phyloP scores from a whole-genome alignment of 2,329 filamentous ascomycete genomes.

The Talaromyces sp. region DNA sequence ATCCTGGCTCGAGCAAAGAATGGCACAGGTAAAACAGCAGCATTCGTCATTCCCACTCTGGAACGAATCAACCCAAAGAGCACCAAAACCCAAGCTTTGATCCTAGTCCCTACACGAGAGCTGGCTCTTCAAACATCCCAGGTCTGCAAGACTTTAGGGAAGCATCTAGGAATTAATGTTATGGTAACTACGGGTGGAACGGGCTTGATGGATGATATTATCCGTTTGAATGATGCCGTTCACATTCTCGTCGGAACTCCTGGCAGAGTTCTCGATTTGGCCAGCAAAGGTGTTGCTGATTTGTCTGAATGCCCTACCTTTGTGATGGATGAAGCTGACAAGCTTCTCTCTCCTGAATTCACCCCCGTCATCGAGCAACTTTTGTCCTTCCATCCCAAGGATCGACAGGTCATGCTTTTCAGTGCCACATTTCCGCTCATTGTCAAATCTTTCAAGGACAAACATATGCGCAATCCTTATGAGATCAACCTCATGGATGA shows the following conservation, averaged over 20 bases:
- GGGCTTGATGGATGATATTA: slow-evolving; percentile 91
- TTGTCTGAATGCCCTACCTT: slow-evolving; percentile 96
- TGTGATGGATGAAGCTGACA: slow-evolving; percentile 99
- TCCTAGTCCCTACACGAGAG: slow-evolving; percentile 95
- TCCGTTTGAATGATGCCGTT: slow-evolving; percentile 89
- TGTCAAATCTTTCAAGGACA: slow-evolving; percentile 96
- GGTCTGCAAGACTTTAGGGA: slow-evolving; percentile 97
- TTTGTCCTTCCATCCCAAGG: slow-evolving; percentile 91
- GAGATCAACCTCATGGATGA: slow-evolving; percentile 99
- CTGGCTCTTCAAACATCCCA: slow-evolving; percentile 97
- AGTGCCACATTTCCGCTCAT: slow-evolving; percentile 96
- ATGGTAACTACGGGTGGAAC: slow-evolving; percentile 99
- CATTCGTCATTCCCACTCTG: slow-evolving; percentile 93
- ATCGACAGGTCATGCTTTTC: slow-evolving; percentile 99
- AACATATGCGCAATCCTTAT: slow-evolving; percentile 94
- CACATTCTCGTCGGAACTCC: slow-evolving; percentile 98
- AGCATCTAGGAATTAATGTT: slow-evolving; percentile 95
- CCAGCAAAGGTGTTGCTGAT: slow-evolving; percentile 94
- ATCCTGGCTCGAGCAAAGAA: slow-evolving; percentile 97
- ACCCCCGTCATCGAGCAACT: slow-evolving; percentile 97
- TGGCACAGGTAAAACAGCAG: slow-evolving; percentile 96
- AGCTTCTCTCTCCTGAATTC: slow-evolving; percentile 94
- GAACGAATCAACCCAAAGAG: slow-evolving; percentile 97
- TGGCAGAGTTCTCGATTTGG: slow-evolving; percentile 91
- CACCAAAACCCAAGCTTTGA: slow-evolving; percentile 93